These are phyloP conservation scores for Hymenochaete sp. DNA, from an alignment of 1,284 basidiomycete species.

Conservation along the genomic window DNA sequence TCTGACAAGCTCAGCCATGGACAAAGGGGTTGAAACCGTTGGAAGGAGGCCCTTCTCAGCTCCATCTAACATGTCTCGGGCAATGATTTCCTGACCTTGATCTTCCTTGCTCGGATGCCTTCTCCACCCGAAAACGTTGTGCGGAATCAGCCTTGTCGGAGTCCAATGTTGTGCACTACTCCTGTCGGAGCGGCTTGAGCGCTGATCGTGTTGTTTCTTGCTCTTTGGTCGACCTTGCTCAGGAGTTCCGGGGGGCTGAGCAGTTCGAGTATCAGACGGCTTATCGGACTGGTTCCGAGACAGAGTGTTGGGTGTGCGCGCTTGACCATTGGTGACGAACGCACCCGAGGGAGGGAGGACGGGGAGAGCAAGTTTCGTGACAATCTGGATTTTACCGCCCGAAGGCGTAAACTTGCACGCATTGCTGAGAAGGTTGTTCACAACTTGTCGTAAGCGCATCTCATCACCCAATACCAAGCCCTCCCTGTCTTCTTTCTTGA, in stretches of 20 bases:
- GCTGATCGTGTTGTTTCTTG: background rate
- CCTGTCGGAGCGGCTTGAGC: background rate
- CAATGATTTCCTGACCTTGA: background rate
- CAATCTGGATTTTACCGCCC: conserved; percentile 58
- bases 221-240: background rate
- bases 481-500: conserved; percentile 37
- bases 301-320: background rate
- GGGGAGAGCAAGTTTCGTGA: conserved; percentile 50
- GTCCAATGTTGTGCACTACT: no score
- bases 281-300: background rate
- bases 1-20: conserved; percentile 37
- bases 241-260: background rate
- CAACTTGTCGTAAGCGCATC: conserved; percentile 73
- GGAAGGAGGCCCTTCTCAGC: conserved; percentile 13
- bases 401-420: conserved; percentile 60
- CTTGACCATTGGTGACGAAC: background rate
- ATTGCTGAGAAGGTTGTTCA: conserved; percentile 56
- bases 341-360: background rate
- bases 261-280: background rate
- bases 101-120: background rate
- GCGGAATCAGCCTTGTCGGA: no score
- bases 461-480: conserved; percentile 72
- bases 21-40: conserved; percentile 30
- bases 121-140: no score
- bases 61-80: conserved; percentile 3